Base-by-base conservation (phyloP, 192 early-diverging fungal genomes). In the Jimgerdemannia flammicorona region DNA sequence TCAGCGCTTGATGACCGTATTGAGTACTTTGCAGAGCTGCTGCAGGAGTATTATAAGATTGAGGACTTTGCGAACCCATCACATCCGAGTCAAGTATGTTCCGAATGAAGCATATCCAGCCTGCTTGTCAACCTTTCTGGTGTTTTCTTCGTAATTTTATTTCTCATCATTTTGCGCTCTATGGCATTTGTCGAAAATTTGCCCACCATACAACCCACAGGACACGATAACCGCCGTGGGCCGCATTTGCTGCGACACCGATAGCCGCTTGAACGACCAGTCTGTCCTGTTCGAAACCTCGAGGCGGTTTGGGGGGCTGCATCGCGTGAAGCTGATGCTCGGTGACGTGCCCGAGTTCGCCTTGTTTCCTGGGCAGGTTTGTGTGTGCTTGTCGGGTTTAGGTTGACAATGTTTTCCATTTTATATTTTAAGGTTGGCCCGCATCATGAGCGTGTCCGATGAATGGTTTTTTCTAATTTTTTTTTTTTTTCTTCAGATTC, bases 361-460 rank as follows among this genome's bases (percentile, higher is more conserved):
- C 44, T 84, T 99, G 40, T 98, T 98, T 74, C 96, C 96, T 3
- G 98, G 98, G 40, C 96, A 97, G 78, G 81, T 80, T 67, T 4
- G 70, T 64, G 18, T 2, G 43, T 3, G 8, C 69, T 74, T 43
- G 40, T 42, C 43, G 2, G 6, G 20, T 19, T 8, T 11, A 4
- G 2, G 40, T 72, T 19, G n/a, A n/a, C n/a, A n/a, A n/a, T n/a
- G n/a, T n/a, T n/a, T n/a, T n/a, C n/a, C n/a, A n/a, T n/a, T n/a
- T n/a, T n/a, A n/a, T n/a, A n/a, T n/a, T n/a, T n/a, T n/a, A n/a
- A n/a, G n/a, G n/a, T n/a, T n/a, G n/a, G n/a, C n/a, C n/a, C n/a
- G n/a, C n/a, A 54, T 54, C 49, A 54, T 4, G 6, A 54, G 11
- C 49, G 49, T 54, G 4, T 7, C 11, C 49, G 11, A 4, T 54